Evolutionary conservation across 805 yeast genomes (phyloP).

Genomic region (Kluyveromyces siamensis): DNA sequence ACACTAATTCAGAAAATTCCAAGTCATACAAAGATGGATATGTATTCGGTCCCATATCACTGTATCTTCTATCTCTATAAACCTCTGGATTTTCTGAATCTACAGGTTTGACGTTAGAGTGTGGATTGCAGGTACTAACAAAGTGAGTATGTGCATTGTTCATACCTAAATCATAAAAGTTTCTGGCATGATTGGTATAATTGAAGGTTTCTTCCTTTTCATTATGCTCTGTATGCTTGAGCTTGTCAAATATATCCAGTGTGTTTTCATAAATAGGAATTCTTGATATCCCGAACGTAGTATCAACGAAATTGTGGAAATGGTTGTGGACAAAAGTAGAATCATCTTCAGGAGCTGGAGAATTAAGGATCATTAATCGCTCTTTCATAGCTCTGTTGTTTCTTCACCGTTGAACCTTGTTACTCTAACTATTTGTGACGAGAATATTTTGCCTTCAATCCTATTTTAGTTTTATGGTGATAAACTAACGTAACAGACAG

Average conservation of each 20-base stretch:
- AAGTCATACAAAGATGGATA: not conserved
- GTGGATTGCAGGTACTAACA: not conserved
- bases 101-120: not conserved
- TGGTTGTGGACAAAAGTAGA: not conserved
- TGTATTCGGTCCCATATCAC: not conserved
- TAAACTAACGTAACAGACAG: no score
- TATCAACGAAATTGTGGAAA: not conserved
- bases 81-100: not conserved
- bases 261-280: not conserved
- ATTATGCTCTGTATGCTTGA: not conserved
- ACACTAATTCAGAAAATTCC: not conserved
- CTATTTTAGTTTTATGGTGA: no score
- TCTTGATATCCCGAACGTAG: not conserved
- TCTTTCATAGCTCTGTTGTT: not conserved
- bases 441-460: not conserved
- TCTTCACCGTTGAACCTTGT: not conserved
- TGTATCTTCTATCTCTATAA: not conserved
- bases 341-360: not conserved
- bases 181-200: not conserved
- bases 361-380: not conserved
- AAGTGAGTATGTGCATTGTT: not conserved
- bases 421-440: no score
- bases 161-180: not conserved
- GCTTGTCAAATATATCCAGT: not conserved
- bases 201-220: not conserved